A percentile compares a stretch with the other conserved stretches of the same genome.
phyloP scores from a whole-genome alignment of 163 green algal genomes.

The Scenedesmus sp. region DNA sequence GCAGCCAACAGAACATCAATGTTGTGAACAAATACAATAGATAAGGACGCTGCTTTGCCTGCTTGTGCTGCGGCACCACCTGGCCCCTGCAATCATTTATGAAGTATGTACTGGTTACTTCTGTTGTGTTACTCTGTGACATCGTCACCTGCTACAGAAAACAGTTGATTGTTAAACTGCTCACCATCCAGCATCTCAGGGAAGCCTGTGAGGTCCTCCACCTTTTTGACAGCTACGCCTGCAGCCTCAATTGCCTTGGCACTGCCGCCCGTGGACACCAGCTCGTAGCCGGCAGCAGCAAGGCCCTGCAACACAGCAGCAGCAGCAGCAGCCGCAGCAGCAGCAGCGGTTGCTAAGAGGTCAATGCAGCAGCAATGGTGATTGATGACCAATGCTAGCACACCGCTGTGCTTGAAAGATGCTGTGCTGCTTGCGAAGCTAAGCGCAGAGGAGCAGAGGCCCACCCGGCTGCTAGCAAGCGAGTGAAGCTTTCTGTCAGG shows the following conservation, averaged over 20 bases:
- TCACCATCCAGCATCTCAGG: slow-evolving; percentile 97
- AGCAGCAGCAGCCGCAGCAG: not conserved
- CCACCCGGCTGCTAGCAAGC: not conserved
- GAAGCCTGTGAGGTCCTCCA: slow-evolving; percentile 97
- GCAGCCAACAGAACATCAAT: too few species aligned
- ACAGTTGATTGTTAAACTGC: not conserved
- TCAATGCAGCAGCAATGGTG: not conserved
- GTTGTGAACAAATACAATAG: too few species aligned
- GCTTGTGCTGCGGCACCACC: too few species aligned
- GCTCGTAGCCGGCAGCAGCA: slow-evolving; percentile 87
- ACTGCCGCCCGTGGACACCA: slow-evolving; percentile 96
- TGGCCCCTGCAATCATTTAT: too few species aligned
- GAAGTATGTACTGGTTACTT: too few species aligned
- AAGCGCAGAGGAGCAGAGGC: not conserved
- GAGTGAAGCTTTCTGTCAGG: not conserved
- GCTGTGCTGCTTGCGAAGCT: not conserved
- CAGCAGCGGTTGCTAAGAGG: not conserved
- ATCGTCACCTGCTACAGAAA: too few species aligned
- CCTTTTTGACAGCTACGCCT: slow-evolving; percentile 86
- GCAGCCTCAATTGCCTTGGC: slow-evolving; percentile 87
- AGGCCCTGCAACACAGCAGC: slow-evolving; percentile 77
- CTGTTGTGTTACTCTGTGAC: not conserved
- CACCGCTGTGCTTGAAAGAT: not conserved
- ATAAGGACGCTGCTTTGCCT: too few species aligned
- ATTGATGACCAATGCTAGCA: not conserved